These are phyloP conservation scores for Sarocladium kiliense DNA, from an alignment of 2,329 filamentous ascomycete genomes.

Conservation along the genomic window DNA sequence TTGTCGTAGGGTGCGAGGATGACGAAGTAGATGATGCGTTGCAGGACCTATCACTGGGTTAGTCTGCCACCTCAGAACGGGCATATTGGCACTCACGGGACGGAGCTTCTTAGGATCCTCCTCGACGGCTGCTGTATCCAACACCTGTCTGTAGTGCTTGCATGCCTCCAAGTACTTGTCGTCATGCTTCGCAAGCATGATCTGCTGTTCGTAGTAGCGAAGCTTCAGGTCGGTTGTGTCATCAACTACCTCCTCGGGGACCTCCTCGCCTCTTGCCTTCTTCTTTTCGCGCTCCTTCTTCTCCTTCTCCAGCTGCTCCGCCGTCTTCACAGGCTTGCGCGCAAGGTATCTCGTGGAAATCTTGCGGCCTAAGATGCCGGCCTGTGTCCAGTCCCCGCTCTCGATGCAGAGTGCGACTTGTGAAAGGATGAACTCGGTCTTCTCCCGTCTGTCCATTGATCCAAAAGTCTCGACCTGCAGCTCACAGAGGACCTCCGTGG, in stretches of 20 bases:
- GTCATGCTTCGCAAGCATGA: slow-evolving; percentile 91
- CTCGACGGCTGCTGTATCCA: slow-evolving; percentile 94
- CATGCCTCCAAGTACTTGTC: slow-evolving; percentile 96
- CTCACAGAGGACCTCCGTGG: slow-evolving; percentile 91
- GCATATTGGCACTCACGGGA: slow-evolving; percentile 54
- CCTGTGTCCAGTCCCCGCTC: slow-evolving; percentile 93
- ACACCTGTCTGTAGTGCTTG: slow-evolving; percentile 95
- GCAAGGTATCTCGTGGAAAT: slow-evolving; percentile 92
- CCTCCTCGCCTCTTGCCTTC: slow-evolving; percentile 72
- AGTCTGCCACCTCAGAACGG: slow-evolving; percentile 11
- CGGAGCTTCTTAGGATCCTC: slow-evolving; percentile 81
- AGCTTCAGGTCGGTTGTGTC: slow-evolving; percentile 97
- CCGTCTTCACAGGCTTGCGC: slow-evolving; percentile 84
- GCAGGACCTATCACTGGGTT: slow-evolving; percentile 59
- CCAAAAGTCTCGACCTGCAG: slow-evolving; percentile 98
- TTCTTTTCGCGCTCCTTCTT: slow-evolving; percentile 84
- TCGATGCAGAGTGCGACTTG: slow-evolving; percentile 95
- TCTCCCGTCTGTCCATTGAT: slow-evolving; percentile 94
- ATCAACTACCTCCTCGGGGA: slow-evolving; percentile 71
- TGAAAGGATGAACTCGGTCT: slow-evolving; percentile 97
- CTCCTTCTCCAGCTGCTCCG: slow-evolving; percentile 86
- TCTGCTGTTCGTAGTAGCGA: slow-evolving; percentile 95
- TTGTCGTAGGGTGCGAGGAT: slow-evolving; percentile 97
- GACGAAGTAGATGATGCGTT: slow-evolving; percentile 95
- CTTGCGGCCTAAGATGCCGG: slow-evolving; percentile 88